Evolutionary conservation across 2,329 filamentous ascomycete genomes (phyloP).

Genomic region (Pseudogymnoascus sp.): DNA sequence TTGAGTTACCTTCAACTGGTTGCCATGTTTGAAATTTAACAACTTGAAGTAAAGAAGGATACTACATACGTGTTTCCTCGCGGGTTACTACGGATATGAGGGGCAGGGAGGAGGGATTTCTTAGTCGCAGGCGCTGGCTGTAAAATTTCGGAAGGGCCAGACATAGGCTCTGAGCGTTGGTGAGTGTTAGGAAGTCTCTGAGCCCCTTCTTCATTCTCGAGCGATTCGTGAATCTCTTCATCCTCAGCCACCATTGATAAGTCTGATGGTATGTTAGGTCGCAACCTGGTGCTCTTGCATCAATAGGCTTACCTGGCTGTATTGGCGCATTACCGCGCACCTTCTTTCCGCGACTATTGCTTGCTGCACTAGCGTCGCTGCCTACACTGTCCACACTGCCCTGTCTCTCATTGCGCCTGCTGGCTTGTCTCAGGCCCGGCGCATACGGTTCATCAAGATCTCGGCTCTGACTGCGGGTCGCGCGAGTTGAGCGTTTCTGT

Average conservation of each 20-base stretch:
- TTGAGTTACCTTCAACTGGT: neutral
- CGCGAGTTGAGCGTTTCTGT: constrained; percentile 18
- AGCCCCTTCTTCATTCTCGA: constrained; percentile 10
- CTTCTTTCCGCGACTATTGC: constrained; percentile 17
- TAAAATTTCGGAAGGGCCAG: constrained; percentile 20
- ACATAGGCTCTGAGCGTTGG: constrained; percentile 16
- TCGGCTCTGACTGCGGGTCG: constrained; percentile 32
- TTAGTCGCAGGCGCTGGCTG: neutral
- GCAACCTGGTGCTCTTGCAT: constrained; percentile 9
- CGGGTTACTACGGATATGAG: constrained; percentile 13
- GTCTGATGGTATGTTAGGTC: constrained; percentile 15
- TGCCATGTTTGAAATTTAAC: neutral
- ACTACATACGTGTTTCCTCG: constrained; percentile 13
- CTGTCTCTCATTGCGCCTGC: constrained; percentile 14
- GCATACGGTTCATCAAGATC: constrained; percentile 23
- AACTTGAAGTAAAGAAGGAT: neutral
- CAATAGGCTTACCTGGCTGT: constrained; percentile 14
- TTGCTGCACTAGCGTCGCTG: constrained; percentile 15
- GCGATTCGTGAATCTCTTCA: neutral
- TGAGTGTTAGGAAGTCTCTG: constrained; percentile 7
- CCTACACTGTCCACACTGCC: constrained; percentile 19
- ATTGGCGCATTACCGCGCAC: constrained; percentile 11
- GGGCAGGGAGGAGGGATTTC: constrained; percentile 14
- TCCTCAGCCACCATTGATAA: constrained; percentile 24
- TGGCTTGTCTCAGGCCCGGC: constrained; percentile 5